Evolutionary conservation across 306 rosid genomes (phyloP).

Genomic region (Sindora glabra): DNA sequence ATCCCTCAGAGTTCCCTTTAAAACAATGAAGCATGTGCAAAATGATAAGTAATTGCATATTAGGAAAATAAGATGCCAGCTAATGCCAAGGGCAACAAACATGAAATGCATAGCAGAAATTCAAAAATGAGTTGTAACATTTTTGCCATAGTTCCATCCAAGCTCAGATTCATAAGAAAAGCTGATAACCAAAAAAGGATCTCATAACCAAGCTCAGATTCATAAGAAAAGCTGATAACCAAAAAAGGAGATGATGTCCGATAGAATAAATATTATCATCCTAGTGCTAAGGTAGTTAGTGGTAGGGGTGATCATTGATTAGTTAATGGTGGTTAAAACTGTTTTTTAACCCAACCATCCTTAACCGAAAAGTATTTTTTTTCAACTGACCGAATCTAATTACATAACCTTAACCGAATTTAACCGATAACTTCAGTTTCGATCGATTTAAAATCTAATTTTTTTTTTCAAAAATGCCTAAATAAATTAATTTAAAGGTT

Average conservation of each 20-base stretch:
- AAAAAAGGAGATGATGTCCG: background rate
- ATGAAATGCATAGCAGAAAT: slow-evolving; percentile 4
- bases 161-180: background rate
- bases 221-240: background rate
- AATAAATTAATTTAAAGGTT: too few relatives aligned
- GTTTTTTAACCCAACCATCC: too few relatives aligned
- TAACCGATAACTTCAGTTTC: too few relatives aligned
- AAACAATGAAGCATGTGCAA: slow-evolving; percentile 3
- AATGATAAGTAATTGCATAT: slow-evolving; percentile 11
- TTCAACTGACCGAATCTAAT: too few relatives aligned
- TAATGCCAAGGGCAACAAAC: background rate
- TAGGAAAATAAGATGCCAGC: background rate
- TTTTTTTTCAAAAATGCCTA: too few relatives aligned
- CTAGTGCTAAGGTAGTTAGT: slow-evolving; percentile 7
- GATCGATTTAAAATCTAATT: too few relatives aligned
- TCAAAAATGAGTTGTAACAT: background rate
- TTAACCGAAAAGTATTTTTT: too few relatives aligned
- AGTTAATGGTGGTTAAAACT: too few relatives aligned
- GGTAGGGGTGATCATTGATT: too few relatives aligned
- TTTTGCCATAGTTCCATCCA: background rate
- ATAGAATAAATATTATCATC: background rate
- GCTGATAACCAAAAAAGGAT: too few relatives aligned
- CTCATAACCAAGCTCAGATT: background rate
- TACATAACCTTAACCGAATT: too few relatives aligned
- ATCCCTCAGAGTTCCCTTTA: slow-evolving; percentile 80